phyloP scores from a whole-genome alignment of 108 stramenopile genomes.

The Seminavis robusta region DNA sequence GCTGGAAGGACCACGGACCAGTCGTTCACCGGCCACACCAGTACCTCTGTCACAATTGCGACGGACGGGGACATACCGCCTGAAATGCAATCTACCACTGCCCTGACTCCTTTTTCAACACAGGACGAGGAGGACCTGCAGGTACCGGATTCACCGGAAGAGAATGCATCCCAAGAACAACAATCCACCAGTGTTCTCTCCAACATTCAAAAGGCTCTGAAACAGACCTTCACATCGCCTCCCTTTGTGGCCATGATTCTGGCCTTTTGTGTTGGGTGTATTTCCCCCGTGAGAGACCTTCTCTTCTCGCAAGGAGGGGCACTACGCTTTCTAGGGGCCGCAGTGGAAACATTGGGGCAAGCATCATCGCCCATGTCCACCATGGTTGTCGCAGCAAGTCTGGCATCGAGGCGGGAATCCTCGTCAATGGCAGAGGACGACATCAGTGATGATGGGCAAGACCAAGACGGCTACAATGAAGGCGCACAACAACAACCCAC shows the following conservation, averaged over 20 bases:
- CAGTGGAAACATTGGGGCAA: slow-evolving; percentile 56
- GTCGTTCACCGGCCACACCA: not conserved
- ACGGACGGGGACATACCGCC: too few relatives aligned
- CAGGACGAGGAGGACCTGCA: too few relatives aligned
- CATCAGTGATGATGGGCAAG: not conserved
- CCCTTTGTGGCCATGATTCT: slow-evolving; percentile 57
- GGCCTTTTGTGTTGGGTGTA: slow-evolving; percentile 70
- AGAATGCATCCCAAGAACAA: too few relatives aligned
- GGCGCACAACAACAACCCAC: slow-evolving; percentile 3
- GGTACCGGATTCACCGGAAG: too few relatives aligned
- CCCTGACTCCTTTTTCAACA: too few relatives aligned
- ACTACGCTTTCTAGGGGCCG: slow-evolving; percentile 62
- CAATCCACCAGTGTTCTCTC: not conserved
- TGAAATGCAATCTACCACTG: too few relatives aligned
- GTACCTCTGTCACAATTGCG: slow-evolving; percentile 30
- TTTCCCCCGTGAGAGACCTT: slow-evolving; percentile 58
- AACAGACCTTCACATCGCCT: slow-evolving; percentile 50
- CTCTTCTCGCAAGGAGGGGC: slow-evolving; percentile 53
- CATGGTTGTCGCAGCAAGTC: slow-evolving; percentile 58
- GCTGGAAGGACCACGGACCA: not conserved
- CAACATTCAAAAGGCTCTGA: slow-evolving; percentile 24
- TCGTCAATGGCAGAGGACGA: slow-evolving; percentile 8
- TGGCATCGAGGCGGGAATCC: too few relatives aligned
- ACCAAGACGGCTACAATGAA: not conserved
- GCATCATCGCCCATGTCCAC: slow-evolving; percentile 51